A percentile compares a stretch with the other conserved stretches of the same genome.
phyloP scores from a whole-genome alignment of 169 alveolate species.

The Babesia gibsoni region DNA sequence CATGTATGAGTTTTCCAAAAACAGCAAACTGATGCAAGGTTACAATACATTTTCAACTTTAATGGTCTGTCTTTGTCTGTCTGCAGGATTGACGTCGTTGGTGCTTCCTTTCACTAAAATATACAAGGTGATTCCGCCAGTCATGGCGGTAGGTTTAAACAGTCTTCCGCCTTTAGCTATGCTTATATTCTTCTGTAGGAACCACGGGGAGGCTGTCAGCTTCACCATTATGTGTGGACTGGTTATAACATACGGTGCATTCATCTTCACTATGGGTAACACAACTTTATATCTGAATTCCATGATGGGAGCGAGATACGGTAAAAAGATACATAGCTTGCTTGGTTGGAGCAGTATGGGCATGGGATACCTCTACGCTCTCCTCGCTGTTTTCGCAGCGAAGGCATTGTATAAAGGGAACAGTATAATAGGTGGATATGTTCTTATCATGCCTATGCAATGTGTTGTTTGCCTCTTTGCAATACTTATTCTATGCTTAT shows the following conservation, averaged over 20 bases:
- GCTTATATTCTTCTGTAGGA: background rate
- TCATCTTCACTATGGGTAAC: constrained; percentile 10
- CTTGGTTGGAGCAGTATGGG: constrained; percentile 35
- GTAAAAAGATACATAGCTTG: background rate
- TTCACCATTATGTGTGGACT: background rate
- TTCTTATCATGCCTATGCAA: constrained; percentile 19
- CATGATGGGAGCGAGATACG: constrained; percentile 24
- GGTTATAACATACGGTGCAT: background rate
- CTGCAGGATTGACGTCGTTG: background rate
- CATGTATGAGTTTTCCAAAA: background rate
- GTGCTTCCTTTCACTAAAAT: background rate
- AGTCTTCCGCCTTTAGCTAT: constrained; percentile 9
- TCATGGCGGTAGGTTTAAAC: background rate
- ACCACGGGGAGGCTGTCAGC: background rate
- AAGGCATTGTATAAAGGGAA: background rate
- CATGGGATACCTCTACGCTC: constrained; percentile 14
- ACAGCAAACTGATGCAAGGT: background rate
- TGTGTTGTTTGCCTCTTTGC: background rate
- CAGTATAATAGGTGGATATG: constrained; percentile 8
- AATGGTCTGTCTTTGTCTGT: background rate
- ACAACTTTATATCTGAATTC: constrained; percentile 12
- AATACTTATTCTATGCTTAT: background rate
- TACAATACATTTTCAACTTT: background rate
- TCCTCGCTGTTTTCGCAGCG: background rate
- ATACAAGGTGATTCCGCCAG: constrained; percentile 8